Evolutionary conservation across 345 rosid genomes (phyloP).

Genomic region (Erucastrum elatum): DNA sequence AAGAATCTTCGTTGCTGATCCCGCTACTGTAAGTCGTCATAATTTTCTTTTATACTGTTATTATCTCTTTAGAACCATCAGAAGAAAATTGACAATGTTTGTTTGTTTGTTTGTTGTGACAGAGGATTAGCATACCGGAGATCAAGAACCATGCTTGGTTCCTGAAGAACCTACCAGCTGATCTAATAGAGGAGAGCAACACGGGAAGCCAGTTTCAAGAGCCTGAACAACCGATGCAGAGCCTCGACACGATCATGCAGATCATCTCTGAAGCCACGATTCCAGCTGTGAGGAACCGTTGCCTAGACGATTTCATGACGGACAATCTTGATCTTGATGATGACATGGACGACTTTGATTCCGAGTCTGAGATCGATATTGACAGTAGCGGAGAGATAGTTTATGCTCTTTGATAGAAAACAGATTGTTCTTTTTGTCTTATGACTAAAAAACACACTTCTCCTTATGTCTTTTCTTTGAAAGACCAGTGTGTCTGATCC

Average conservation of each 20-base stretch:
- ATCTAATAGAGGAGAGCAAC: conserved; percentile 61
- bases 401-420: conserved; percentile 54
- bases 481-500: conserved; percentile 18
- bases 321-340: conserved; percentile 70
- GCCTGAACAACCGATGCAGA: conserved; percentile 88
- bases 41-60: not conserved
- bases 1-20: conserved; percentile 82
- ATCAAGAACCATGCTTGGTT: conserved; percentile 84
- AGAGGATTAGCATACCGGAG: conserved; percentile 90
- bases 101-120: conserved; percentile 29
- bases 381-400: conserved; percentile 95
- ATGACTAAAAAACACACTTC: not conserved
- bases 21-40: conserved; percentile 54
- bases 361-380: conserved; percentile 79
- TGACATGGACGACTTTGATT: conserved; percentile 85
- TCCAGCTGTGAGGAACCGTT: conserved; percentile 58
- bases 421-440: not conserved
- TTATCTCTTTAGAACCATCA: not conserved
- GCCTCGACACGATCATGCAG: conserved; percentile 84
- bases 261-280: conserved; percentile 89
- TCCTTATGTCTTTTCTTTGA: not conserved
- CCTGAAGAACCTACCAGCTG: conserved; percentile 84
- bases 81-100: not conserved
- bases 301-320: conserved; percentile 52
- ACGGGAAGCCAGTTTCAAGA: conserved; percentile 65